Conservation (phyloP, 108 stramenopile species). For the Stephanodiscus triporus region DNA sequence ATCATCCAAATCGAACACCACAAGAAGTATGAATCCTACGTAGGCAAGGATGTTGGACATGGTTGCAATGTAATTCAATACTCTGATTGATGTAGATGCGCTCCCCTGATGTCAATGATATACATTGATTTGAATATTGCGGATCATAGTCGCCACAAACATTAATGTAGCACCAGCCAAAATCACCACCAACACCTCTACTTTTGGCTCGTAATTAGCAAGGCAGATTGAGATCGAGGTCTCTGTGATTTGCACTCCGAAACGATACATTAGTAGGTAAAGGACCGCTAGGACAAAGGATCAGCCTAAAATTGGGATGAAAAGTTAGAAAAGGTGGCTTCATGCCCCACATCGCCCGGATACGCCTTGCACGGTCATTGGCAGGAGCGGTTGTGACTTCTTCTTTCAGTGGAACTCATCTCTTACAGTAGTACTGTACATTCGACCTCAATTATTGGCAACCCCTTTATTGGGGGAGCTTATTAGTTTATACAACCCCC, state of each 20-base stretch:
- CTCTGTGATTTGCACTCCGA: conserved; percentile 13
- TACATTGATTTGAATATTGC: conserved; percentile 45
- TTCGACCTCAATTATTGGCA: too few relatives aligned
- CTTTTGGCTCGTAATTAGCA: conserved; percentile 43
- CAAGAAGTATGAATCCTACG: conserved; percentile 36
- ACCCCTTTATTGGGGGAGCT: too few relatives aligned
- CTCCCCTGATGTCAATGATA: conserved; percentile 44
- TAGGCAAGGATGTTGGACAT: conserved; percentile 26
- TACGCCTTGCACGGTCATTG: background rate
- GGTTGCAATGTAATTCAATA: conserved; percentile 33
- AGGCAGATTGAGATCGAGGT: conserved; percentile 29
- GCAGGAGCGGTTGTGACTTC: conserved; percentile 14
- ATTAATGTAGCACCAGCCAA: conserved; percentile 21
- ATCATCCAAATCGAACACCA: conserved; percentile 21
- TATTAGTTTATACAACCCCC: too few relatives aligned
- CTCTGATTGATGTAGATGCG: conserved; percentile 14
- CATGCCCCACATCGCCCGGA: conserved; percentile 2
- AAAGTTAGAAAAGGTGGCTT: conserved; percentile 1
- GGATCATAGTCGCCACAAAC: conserved; percentile 25
- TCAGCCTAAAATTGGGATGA: conserved; percentile 36
- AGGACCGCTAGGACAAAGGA: conserved; percentile 24
- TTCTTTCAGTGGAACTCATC: background rate
- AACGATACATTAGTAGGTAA: conserved; percentile 20
- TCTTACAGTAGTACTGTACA: too few relatives aligned
- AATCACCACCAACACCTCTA: conserved; percentile 26